A percentile compares a stretch with the other conserved stretches of the same genome.
phyloP scores from a whole-genome alignment of 805 yeast species.

The Yarrowia hollandica region DNA sequence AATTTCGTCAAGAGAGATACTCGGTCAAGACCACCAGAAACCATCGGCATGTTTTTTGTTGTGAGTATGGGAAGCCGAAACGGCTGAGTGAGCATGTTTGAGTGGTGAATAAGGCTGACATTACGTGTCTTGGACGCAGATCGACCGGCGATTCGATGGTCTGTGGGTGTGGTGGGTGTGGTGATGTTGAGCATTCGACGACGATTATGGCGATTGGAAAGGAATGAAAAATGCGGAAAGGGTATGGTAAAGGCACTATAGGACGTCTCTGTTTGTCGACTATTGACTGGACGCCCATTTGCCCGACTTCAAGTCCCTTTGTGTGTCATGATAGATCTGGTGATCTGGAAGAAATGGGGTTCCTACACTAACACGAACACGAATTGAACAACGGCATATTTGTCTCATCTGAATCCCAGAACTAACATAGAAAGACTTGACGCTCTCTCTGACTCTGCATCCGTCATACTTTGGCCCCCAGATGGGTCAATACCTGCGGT shows the following conservation, averaged over 20 bases:
- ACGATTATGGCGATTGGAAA: not conserved
- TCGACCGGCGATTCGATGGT: constrained; percentile 16
- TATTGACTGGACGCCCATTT: too few species aligned
- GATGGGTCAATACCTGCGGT: constrained; percentile 89
- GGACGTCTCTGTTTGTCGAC: too few species aligned
- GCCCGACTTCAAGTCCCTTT: too few species aligned
- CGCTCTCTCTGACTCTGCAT: constrained; percentile 87
- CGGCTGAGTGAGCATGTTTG: not conserved
- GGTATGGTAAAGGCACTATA: too few species aligned
- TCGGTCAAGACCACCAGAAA: constrained; percentile 18
- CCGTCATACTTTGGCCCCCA: constrained; percentile 98
- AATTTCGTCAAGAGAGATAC: constrained; percentile 24
- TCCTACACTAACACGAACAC: too few species aligned
- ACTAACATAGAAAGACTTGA: constrained; percentile 64
- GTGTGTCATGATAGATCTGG: too few species aligned
- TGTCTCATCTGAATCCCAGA: not conserved
- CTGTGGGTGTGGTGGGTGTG: not conserved
- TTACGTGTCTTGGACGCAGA: not conserved
- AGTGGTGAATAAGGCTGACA: not conserved
- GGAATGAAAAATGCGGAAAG: not conserved
- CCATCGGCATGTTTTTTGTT: constrained; percentile 29
- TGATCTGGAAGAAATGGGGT: too few species aligned
- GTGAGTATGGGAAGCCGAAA: not conserved
- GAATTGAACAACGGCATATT: not conserved
- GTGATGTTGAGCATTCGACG: not conserved